Conservation (phyloP, 495 filamentous ascomycete species). For the Penicillium cataractarum region DNA sequence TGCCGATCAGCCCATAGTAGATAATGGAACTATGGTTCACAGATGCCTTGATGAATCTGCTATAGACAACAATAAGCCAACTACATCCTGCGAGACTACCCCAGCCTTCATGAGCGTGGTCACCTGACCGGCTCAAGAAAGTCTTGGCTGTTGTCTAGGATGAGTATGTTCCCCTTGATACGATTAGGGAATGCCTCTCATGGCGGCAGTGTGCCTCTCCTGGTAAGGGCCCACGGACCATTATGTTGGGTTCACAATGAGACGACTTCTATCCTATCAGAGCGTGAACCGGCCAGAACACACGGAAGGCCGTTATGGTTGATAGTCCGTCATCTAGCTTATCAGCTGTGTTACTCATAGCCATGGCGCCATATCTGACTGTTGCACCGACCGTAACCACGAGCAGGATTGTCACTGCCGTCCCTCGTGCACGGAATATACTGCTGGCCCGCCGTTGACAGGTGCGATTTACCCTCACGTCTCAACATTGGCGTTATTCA, state of each 20-base stretch:
- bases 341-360: neutral
- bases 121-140: neutral
- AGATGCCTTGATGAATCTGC: too few relatives aligned
- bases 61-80: too few relatives aligned
- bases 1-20: too few relatives aligned
- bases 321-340: neutral
- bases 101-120: neutral
- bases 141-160: neutral
- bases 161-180: neutral
- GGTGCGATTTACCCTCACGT: neutral
- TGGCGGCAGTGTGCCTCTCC: neutral
- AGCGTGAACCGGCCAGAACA: neutral
- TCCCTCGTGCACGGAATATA: neutral
- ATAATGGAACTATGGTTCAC: too few relatives aligned
- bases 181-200: neutral
- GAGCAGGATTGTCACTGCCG: too few relatives aligned
- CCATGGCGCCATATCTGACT: neutral
- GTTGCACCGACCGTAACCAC: neutral
- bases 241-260: neutral
- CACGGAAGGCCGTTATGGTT: neutral
- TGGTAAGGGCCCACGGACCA: conserved; percentile 1
- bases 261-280: neutral
- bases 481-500: conserved; percentile 1
- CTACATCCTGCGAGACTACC: too few relatives aligned
- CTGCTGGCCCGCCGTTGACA: neutral